Conservation (phyloP, 495 filamentous ascomycete genomes). For the Daldinia childiae region DNA sequence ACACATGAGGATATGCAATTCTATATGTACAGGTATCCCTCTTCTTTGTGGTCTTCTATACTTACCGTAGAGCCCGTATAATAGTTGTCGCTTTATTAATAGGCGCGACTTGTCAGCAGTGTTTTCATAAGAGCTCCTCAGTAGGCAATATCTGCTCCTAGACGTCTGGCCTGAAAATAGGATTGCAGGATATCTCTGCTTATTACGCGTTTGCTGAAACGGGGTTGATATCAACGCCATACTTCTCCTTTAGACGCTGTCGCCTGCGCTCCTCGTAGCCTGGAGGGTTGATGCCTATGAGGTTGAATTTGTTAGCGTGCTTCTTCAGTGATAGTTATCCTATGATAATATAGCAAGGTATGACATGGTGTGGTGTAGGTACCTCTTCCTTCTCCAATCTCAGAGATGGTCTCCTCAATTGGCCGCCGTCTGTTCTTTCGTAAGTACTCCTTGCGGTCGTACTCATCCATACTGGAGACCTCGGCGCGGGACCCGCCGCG, state of each 20-base stretch:
- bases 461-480: conserved; percentile 75
- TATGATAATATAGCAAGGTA: background rate
- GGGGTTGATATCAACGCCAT: conserved; percentile 83
- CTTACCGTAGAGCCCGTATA: conserved; percentile 16
- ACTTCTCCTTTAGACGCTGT: conserved; percentile 85
- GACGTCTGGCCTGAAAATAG: background rate
- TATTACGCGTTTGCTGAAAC: conserved; percentile 49
- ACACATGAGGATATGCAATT: conserved; percentile 45
- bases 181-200: background rate
- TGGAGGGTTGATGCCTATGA: conserved; percentile 78
- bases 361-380: conserved; percentile 44
- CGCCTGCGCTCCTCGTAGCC: conserved; percentile 88
- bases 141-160: background rate
- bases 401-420: conserved; percentile 80
- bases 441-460: conserved; percentile 77
- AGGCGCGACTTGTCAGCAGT: background rate
- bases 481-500: conserved; percentile 58
- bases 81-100: background rate
- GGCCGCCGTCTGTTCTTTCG: conserved; percentile 78
- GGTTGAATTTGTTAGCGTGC: conserved; percentile 29
- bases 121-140: background rate
- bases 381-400: conserved; percentile 93
- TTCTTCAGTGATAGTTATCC: background rate
- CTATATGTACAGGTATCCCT: conserved; percentile 42
- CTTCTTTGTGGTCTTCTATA: conserved; percentile 19